Evolutionary conservation across 2,329 filamentous ascomycete species (phyloP).

Genomic region (Aciculosporium take): DNA sequence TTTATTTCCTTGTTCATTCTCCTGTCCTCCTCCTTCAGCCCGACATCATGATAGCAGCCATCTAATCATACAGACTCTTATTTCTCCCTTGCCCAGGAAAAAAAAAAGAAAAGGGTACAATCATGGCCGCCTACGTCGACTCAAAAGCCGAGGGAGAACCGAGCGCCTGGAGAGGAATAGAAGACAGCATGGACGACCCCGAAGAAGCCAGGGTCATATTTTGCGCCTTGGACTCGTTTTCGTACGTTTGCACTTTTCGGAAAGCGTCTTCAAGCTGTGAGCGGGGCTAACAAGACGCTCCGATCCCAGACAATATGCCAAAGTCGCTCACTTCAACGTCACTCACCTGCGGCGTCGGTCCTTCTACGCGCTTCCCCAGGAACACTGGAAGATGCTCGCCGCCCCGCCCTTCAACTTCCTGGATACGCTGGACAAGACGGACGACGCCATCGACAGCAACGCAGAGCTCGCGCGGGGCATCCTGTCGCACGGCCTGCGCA

Average conservation of each 20-base stretch:
- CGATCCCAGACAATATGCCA: constrained; percentile 59
- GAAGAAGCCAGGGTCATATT: constrained; percentile 73
- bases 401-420: constrained; percentile 71
- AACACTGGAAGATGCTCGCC: constrained; percentile 73
- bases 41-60: constrained; percentile 4
- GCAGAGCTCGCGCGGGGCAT: constrained; percentile 71
- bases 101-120: neutral
- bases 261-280: too few species aligned
- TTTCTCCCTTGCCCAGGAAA: neutral
- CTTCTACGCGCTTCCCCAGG: constrained; percentile 78
- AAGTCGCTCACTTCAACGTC: constrained; percentile 73
- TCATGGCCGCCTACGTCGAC: constrained; percentile 2
- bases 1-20: too few species aligned
- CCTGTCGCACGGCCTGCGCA: constrained; percentile 50
- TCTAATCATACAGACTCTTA: too few species aligned
- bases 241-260: too few species aligned
- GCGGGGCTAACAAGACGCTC: too few species aligned
- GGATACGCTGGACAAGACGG: constrained; percentile 62
- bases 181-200: constrained; percentile 54
- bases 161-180: constrained; percentile 44
- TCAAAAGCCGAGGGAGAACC: constrained; percentile 12
- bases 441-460: constrained; percentile 80
- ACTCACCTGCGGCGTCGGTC: constrained; percentile 83
- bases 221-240: constrained; percentile 75
- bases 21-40: too few species aligned